phyloP scores from a whole-genome alignment of 306 rosid genomes.

The Lathyrus oleraceus region DNA sequence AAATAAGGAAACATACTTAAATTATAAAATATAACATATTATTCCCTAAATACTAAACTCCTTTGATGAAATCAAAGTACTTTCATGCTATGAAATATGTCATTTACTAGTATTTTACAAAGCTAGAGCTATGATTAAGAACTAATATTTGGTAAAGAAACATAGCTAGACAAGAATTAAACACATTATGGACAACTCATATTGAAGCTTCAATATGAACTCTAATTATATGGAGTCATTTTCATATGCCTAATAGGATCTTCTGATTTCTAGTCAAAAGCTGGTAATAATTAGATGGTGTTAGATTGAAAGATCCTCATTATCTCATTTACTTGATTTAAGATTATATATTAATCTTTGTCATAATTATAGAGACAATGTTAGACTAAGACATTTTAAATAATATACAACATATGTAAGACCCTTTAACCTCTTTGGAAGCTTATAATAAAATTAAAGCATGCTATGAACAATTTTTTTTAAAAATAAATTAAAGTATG shows the following conservation, averaged over 20 bases:
- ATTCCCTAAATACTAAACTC: neutral
- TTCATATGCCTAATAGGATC: slow-evolving; percentile 36
- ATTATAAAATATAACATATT: neutral
- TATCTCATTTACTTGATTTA: slow-evolving; percentile 13
- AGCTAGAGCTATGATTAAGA: neutral
- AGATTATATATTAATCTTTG: slow-evolving; percentile 1
- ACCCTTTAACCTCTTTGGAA: slow-evolving; percentile 3
- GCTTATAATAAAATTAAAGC: slow-evolving; percentile 4
- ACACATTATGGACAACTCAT: neutral
- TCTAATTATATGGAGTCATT: slow-evolving; percentile 18
- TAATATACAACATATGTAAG: neutral
- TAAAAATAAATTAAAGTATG: neutral
- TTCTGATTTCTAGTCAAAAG: slow-evolving; percentile 37
- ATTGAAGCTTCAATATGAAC: neutral
- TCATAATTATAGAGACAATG: neutral
- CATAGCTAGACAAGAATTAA: neutral
- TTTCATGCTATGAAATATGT: neutral
- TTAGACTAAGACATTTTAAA: slow-evolving; percentile 13
- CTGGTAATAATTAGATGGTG: slow-evolving; percentile 20
- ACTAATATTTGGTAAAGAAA: neutral
- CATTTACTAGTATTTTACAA: neutral
- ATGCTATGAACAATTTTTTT: too few relatives aligned
- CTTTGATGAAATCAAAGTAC: neutral
- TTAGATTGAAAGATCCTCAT: slow-evolving; percentile 27
- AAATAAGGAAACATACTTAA: neutral